Conservation (phyloP, 78 protist species). For the Dictyostelium brefeldianum region DNA sequence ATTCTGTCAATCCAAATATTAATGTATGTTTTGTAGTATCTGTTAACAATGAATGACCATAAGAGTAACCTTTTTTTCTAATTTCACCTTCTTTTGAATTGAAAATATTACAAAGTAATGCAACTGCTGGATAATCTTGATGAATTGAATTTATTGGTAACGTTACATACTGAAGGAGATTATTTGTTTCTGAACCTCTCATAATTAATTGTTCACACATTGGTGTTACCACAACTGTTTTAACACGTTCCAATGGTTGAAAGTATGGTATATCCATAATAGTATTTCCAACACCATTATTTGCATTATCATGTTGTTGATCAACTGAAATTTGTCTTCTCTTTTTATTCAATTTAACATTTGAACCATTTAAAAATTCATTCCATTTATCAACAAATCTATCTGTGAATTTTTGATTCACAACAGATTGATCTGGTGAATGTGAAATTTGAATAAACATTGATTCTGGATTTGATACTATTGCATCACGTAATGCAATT, state of each 20-base stretch:
- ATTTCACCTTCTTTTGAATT: conserved; percentile 50
- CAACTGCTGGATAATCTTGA: conserved; percentile 25
- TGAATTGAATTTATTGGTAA: background rate
- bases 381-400: conserved; percentile 8
- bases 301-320: background rate
- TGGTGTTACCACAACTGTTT: background rate
- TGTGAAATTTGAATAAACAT: conserved; percentile 40
- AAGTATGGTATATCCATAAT: conserved; percentile 5
- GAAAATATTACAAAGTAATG: conserved; percentile 38
- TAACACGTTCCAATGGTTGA: conserved; percentile 17
- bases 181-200: conserved; percentile 37
- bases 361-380: background rate
- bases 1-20: conserved; percentile 6
- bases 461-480: background rate
- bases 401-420: background rate
- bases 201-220: background rate
- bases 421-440: background rate
- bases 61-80: conserved; percentile 56
- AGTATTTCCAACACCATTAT: background rate
- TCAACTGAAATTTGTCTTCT: background rate
- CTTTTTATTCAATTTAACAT: background rate
- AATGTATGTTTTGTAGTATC: background rate
- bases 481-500: background rate
- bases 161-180: conserved; percentile 17
- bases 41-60: conserved; percentile 6